Evolutionary conservation across 1,284 basidiomycete genomes (phyloP).

Genomic region (Trichosporon sp.): DNA sequence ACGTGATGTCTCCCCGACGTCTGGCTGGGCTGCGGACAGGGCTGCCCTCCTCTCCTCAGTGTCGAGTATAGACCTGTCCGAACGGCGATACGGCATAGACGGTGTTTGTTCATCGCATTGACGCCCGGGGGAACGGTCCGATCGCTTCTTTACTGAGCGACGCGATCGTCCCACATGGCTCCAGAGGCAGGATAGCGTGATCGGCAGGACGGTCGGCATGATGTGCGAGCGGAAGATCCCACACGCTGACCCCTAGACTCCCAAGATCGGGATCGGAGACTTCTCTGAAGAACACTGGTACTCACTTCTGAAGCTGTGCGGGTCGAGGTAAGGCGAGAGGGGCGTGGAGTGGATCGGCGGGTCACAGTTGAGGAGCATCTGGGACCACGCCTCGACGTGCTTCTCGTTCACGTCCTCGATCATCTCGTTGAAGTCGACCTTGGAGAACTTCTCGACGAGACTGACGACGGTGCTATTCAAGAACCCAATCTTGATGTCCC

Average conservation of each 20-base stretch:
- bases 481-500: slow-evolving; percentile 83
- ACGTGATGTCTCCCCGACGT: background rate
- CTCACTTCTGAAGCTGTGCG: slow-evolving; percentile 60
- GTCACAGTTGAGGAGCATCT: slow-evolving; percentile 73
- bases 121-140: too few relatives aligned
- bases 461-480: slow-evolving; percentile 72
- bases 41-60: background rate
- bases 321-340: slow-evolving; percentile 79
- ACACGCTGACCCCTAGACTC: too few relatives aligned
- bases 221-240: too few relatives aligned
- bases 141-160: background rate
- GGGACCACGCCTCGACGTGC: slow-evolving; percentile 80
- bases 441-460: slow-evolving; percentile 52
- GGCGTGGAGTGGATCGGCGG: slow-evolving; percentile 76
- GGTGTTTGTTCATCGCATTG: background rate
- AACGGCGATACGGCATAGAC: background rate
- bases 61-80: background rate
- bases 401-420: slow-evolving; percentile 34
- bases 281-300: background rate
- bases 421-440: slow-evolving; percentile 35
- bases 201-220: background rate
- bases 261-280: background rate
- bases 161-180: background rate
- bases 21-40: background rate
- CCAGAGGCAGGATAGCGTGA: background rate